Evolutionary conservation across 768 basidiomycete genomes (phyloP).

Genomic region (Glaciozyma antarctica): DNA sequence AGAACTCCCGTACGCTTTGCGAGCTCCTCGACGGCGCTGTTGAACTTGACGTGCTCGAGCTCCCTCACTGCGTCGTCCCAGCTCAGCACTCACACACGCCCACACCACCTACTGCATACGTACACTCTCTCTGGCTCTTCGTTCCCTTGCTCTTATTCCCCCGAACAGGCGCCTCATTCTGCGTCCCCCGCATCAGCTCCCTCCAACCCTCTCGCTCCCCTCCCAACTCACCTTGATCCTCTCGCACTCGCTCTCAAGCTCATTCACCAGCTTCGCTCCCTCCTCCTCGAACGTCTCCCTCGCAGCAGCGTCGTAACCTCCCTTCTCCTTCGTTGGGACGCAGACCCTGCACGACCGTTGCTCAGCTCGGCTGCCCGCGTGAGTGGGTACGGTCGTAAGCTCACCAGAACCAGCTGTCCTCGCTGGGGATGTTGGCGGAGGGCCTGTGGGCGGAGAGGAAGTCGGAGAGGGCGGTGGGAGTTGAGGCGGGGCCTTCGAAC

Average conservation of each 20-base stretch:
- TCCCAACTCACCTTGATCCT: constrained; percentile 1
- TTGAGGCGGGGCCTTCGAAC: too few species aligned
- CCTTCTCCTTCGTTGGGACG: too few species aligned
- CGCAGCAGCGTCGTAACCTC: too few species aligned
- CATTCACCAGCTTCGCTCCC: not conserved
- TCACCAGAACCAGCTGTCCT: too few species aligned
- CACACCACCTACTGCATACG: not conserved
- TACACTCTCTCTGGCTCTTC: constrained; percentile 18
- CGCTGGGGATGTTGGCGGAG: too few species aligned
- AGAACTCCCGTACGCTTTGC: constrained; percentile 6
- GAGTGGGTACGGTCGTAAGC: too few species aligned
- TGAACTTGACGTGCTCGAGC: constrained; percentile 7
- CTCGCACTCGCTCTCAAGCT: not conserved
- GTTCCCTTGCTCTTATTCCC: not conserved
- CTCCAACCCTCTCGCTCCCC: too few species aligned
- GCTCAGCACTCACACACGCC: not conserved
- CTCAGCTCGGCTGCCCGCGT: too few species aligned
- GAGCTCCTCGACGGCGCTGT: constrained; percentile 11
- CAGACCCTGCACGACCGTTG: too few species aligned
- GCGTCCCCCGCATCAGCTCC: too few species aligned
- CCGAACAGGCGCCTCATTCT: not conserved
- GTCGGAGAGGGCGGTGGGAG: too few species aligned
- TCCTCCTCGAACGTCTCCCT: not conserved
- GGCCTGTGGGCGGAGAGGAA: too few species aligned
- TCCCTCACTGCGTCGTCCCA: not conserved